phyloP scores from a whole-genome alignment of 2,329 filamentous ascomycete genomes.

The Penicillium sp. region DNA sequence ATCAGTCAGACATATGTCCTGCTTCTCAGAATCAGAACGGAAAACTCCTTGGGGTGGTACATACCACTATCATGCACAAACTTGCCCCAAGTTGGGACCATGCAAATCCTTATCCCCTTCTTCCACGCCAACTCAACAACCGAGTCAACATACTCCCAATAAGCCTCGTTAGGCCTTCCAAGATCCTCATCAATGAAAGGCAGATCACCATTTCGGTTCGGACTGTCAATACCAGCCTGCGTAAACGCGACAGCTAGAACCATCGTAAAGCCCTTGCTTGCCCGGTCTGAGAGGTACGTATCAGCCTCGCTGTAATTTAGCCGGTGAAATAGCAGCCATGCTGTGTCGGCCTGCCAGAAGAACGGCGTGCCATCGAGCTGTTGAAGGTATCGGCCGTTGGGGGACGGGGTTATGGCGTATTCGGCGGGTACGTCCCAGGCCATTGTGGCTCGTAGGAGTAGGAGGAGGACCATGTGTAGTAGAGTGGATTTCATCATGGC shows the following conservation, averaged over 20 bases:
- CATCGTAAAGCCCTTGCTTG: conserved; percentile 7
- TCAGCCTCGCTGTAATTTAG: conserved; percentile 12
- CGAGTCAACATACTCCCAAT: conserved; percentile 13
- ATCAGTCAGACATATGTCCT: no score
- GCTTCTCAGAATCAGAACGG: no score
- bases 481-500: no score
- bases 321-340: conserved; percentile 14
- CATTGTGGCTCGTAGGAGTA: no score
- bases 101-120: conserved; percentile 10
- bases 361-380: conserved; percentile 2
- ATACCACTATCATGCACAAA: conserved; percentile 6
- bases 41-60: not conserved
- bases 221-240: not conserved
- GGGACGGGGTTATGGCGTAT: conserved; percentile 8
- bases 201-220: conserved; percentile 15
- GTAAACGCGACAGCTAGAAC: conserved; percentile 6
- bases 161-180: conserved; percentile 10
- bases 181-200: conserved; percentile 10
- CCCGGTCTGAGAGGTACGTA: conserved; percentile 9
- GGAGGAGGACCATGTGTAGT: no score
- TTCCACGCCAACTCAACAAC: conserved; percentile 13
- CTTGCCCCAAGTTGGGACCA: conserved; percentile 14
- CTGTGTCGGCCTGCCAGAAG: conserved; percentile 20
- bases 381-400: conserved; percentile 10
- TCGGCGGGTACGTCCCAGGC: not conserved